phyloP scores from a whole-genome alignment of 1,284 basidiomycete species.

The Moesziomyces sp. region DNA sequence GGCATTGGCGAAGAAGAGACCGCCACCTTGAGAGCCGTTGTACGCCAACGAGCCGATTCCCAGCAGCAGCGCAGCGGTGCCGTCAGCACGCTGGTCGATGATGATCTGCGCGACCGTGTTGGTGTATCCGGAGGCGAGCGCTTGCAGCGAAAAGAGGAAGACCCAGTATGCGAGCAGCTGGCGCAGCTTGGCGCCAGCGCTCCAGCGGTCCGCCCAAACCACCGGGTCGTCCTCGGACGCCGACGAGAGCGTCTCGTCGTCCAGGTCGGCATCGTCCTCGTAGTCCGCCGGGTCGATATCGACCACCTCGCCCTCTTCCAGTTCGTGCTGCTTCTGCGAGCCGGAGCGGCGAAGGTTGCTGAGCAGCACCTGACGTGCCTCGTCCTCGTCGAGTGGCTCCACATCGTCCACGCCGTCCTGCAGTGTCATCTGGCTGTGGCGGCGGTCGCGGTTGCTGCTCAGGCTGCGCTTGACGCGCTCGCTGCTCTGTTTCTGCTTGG shows the following conservation, averaged over 20 bases:
- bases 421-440: conserved; percentile 39
- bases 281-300: conserved; percentile 43
- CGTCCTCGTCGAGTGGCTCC: conserved; percentile 12
- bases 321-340: conserved; percentile 11
- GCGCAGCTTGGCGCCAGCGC: conserved; percentile 21
- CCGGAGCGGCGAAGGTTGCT: conserved; percentile 21
- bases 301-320: conserved; percentile 22
- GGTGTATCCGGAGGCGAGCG: conserved; percentile 46
- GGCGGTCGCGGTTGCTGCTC: conserved; percentile 28
- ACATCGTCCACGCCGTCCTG: conserved; percentile 30
- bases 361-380: conserved; percentile 20
- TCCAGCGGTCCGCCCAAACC: conserved; percentile 47
- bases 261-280: conserved; percentile 19
- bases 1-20: conserved; percentile 37
- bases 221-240: conserved; percentile 28
- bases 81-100: conserved; percentile 7
- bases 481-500: conserved; percentile 4
- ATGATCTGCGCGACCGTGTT: conserved; percentile 28
- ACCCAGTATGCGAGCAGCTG: conserved; percentile 37
- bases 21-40: conserved; percentile 47
- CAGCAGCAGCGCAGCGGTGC: conserved; percentile 2
- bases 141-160: conserved; percentile 41
- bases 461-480: conserved; percentile 22
- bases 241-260: conserved; percentile 16
- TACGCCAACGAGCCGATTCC: conserved; percentile 30